Evolutionary conservation across 1,284 basidiomycete species (phyloP).

Genomic region (Ceratobasidium sp.): DNA sequence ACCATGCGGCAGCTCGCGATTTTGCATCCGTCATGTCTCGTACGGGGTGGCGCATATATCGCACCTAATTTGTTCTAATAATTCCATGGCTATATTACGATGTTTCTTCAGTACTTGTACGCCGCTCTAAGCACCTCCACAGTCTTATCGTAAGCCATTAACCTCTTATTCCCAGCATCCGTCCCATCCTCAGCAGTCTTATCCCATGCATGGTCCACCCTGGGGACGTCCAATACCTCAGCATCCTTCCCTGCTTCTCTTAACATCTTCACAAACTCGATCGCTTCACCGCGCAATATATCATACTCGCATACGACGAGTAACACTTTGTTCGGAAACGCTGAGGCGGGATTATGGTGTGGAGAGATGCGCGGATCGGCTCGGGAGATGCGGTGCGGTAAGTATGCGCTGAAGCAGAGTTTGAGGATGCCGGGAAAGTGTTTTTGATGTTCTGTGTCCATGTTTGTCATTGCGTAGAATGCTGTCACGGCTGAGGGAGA

Average conservation of each 20-base stretch:
- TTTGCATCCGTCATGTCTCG: no score
- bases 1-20: no score
- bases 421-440: no score
- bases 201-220: slow-evolving; percentile 16
- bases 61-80: no score
- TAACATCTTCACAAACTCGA: slow-evolving; percentile 4
- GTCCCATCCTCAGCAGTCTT: slow-evolving; percentile 3
- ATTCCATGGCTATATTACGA: no score
- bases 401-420: neutral
- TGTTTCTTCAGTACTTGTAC: neutral
- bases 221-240: slow-evolving; percentile 2
- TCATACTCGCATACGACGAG: slow-evolving; percentile 31
- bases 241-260: slow-evolving; percentile 23
- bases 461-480: slow-evolving; percentile 22
- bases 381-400: neutral
- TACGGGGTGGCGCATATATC: no score
- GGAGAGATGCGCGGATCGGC: slow-evolving; percentile 27
- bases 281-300: neutral
- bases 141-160: slow-evolving; percentile 19
- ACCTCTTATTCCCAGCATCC: neutral
- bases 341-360: neutral
- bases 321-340: slow-evolving; percentile 16
- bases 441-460: neutral
- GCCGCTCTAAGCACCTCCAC: slow-evolving; percentile 11
- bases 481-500: neutral